phyloP scores from a whole-genome alignment of 768 basidiomycete genomes.

The Amanita exitialis region DNA sequence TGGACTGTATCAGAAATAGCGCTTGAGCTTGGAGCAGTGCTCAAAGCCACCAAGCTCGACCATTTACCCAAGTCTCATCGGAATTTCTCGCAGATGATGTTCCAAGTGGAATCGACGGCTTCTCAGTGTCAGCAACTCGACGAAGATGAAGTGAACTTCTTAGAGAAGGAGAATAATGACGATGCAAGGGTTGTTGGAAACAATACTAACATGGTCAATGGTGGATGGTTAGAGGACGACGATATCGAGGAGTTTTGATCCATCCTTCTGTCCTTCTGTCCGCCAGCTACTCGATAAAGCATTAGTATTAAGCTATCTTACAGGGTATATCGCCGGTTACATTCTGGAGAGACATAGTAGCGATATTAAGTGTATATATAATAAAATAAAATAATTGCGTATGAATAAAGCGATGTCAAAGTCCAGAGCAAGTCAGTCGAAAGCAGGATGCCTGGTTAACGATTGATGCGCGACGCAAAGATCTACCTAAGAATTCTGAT shows the following conservation, averaged over 20 bases:
- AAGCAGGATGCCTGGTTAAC: neutral
- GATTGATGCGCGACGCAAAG: too few species aligned
- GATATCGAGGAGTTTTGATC: conserved; percentile 44
- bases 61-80: conserved; percentile 25
- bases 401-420: neutral
- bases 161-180: conserved; percentile 10
- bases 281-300: neutral
- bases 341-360: neutral
- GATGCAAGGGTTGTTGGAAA: conserved; percentile 4
- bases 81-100: conserved; percentile 44
- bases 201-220: conserved; percentile 23
- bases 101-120: conserved; percentile 12
- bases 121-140: conserved; percentile 18
- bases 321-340: neutral
- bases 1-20: conserved; percentile 47
- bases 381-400: conserved; percentile 4
- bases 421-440: neutral
- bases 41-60: conserved; percentile 35
- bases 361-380: neutral
- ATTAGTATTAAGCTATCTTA: neutral
- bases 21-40: conserved; percentile 47
- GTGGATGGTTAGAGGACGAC: conserved; percentile 48
- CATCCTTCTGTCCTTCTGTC: neutral
- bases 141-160: conserved; percentile 21
- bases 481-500: neutral